phyloP scores from a whole-genome alignment of 768 basidiomycete genomes.

The Boletus patriciae region DNA sequence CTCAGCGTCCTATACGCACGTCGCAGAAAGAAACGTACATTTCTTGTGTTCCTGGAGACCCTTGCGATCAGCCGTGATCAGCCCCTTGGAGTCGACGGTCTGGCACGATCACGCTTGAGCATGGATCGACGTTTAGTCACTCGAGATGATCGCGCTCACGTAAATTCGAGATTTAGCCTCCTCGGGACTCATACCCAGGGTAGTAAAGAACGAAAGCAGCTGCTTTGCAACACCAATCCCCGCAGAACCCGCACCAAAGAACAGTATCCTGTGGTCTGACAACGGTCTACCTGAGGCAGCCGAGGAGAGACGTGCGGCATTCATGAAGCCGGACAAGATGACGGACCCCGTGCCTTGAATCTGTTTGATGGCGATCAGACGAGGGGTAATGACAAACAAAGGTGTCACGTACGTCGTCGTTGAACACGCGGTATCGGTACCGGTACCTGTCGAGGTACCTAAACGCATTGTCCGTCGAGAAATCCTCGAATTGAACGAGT shows the following conservation, averaged over 20 bases:
- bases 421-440: slow-evolving; percentile 59
- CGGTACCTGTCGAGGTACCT: slow-evolving; percentile 66
- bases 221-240: slow-evolving; percentile 58
- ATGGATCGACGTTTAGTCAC: not conserved
- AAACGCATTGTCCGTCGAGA: slow-evolving; percentile 79
- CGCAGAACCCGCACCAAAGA: slow-evolving; percentile 55
- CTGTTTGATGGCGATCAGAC: slow-evolving; percentile 29
- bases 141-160: slow-evolving; percentile 38
- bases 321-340: slow-evolving; percentile 71
- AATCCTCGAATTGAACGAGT: slow-evolving; percentile 76
- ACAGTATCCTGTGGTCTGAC: slow-evolving; percentile 54
- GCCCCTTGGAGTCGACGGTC: slow-evolving; percentile 77
- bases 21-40: slow-evolving; percentile 39
- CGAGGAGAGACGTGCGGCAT: slow-evolving; percentile 64
- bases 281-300: slow-evolving; percentile 42
- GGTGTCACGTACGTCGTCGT: slow-evolving; percentile 60
- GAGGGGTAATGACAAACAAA: not conserved
- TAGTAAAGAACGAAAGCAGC: slow-evolving; percentile 46
- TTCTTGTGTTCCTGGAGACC: slow-evolving; percentile 74
- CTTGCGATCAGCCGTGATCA: slow-evolving; percentile 68
- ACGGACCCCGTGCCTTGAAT: slow-evolving; percentile 77
- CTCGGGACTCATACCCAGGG: slow-evolving; percentile 59
- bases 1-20: not conserved
- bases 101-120: slow-evolving; percentile 26
- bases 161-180: slow-evolving; percentile 69